phyloP scores from a whole-genome alignment of 2,329 filamentous ascomycete species.

The Epichloe uncinata region DNA sequence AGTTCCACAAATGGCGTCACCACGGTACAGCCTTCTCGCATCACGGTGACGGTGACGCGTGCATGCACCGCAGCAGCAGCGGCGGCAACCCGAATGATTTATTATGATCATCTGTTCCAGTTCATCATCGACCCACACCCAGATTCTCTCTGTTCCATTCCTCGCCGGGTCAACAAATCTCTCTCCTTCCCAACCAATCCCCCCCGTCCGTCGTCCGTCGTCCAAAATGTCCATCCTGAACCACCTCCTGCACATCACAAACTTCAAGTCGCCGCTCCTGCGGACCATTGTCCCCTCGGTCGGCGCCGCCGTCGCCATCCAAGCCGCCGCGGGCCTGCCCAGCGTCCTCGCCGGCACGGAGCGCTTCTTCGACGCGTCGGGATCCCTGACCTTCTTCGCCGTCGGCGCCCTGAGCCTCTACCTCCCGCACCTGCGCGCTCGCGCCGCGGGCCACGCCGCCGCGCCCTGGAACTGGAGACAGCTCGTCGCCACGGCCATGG shows the following conservation, averaged over 20 bases:
- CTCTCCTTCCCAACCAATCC: no score
- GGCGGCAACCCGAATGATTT: no score
- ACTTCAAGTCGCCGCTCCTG: slow-evolving; percentile 48
- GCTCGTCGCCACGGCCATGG: slow-evolving; percentile 25
- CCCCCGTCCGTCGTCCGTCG: no score
- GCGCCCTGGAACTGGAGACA: slow-evolving; percentile 44
- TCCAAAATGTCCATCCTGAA: slow-evolving; percentile 22
- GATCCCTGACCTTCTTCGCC: slow-evolving; percentile 51
- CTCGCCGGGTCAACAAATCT: no score
- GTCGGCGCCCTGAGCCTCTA: slow-evolving; percentile 49
- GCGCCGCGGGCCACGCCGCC: slow-evolving; percentile 29
- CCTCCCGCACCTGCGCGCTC: slow-evolving; percentile 44
- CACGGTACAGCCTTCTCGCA: neutral
- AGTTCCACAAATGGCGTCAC: slow-evolving; percentile 1
- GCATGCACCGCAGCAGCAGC: neutral
- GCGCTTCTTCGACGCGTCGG: slow-evolving; percentile 55
- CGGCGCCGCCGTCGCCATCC: slow-evolving; percentile 48
- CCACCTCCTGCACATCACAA: slow-evolving; percentile 43
- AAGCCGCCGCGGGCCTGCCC: slow-evolving; percentile 47
- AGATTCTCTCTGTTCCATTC: no score
- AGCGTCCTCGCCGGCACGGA: slow-evolving; percentile 48
- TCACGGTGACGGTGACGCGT: neutral
- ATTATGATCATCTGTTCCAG: no score
- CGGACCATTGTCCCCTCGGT: slow-evolving; percentile 49
- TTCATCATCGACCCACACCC: no score